These are phyloP conservation scores for Aspergillus ochraceoroseus DNA, from an alignment of 2,329 filamentous ascomycete species.

Conservation along the genomic window DNA sequence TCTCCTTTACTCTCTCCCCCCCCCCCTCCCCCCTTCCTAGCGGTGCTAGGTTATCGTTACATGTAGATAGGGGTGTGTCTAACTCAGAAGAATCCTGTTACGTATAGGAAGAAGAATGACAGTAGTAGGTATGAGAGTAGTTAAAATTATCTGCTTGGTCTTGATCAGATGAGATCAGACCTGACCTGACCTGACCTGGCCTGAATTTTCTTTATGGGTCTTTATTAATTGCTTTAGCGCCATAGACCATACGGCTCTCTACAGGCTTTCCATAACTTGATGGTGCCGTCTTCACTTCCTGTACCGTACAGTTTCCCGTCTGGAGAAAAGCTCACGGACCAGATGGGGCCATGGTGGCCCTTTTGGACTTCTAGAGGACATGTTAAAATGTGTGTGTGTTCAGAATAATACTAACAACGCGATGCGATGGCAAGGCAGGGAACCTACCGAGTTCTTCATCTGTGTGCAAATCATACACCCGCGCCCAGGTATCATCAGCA, in stretches of 20 bases:
- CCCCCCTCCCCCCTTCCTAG: too few relatives aligned
- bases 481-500: slow-evolving; percentile 92
- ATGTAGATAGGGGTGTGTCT: too few relatives aligned
- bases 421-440: background rate
- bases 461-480: slow-evolving; percentile 83
- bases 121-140: too few relatives aligned
- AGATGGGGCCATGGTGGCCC: slow-evolving; percentile 94
- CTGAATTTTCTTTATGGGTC: background rate
- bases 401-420: too few relatives aligned
- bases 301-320: slow-evolving; percentile 96
- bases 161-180: too few relatives aligned
- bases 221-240: slow-evolving; percentile 42
- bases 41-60: too few relatives aligned
- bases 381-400: slow-evolving; percentile 7
- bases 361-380: slow-evolving; percentile 71
- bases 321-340: slow-evolving; percentile 90
- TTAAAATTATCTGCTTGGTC: too few relatives aligned
- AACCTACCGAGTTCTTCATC: slow-evolving; percentile 66
- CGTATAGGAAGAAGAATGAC: too few relatives aligned
- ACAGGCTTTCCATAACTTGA: slow-evolving; percentile 79
- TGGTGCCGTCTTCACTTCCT: slow-evolving; percentile 93
- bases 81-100: too few relatives aligned
- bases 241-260: slow-evolving; percentile 61
- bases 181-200: too few relatives aligned
- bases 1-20: too few relatives aligned